Base-by-base conservation (phyloP, 148 eudicot genomes). In the Drosera capensis region DNA sequence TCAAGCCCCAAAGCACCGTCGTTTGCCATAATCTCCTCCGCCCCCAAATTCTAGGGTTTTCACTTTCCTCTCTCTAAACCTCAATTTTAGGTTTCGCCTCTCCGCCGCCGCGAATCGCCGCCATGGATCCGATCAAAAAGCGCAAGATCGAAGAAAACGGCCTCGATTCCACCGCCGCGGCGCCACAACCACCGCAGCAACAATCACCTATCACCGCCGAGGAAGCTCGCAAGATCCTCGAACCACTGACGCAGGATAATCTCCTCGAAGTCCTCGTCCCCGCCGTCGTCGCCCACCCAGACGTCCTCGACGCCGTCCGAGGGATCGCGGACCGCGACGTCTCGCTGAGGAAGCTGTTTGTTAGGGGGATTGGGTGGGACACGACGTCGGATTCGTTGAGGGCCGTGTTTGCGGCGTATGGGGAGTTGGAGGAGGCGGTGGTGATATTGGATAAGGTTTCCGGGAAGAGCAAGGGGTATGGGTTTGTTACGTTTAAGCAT, bases 91-190 rank as follows among this genome's bases (percentile, higher is more conserved):
- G n/a, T n/a, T n/a, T n/a, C n/a, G n/a, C n/a, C n/a, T n/a, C n/a
- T n/a, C n/a, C n/a, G n/a, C n/a, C n/a, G n/a, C n/a, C n/a, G n/a
- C n/a, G n/a, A n/a, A n/a, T n/a, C n/a, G n/a, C n/a, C n/a, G n/a
- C n/a, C 0, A 65, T 80, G 82, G 95, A 85, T 65, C 75, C 45
- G 6, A 64, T 63, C 19, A 85, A 80, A 65, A 85, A 85, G 64
- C 80, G 95, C 4, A 85, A 80, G 55, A 67, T 81, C 50, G 95
- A 81, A 14, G 80, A 81, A 23, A 80, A 80, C 55, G 85, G 77
- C 25, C 40, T 30, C 0, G 67, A 55, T 38, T 38, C 38, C 49
- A 9, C 18, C 46, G 44, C 39, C 38, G 4, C 14, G 22, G 20
- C 43, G 8, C 35, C 8, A 8, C 46, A 20, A 43, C 46, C 30